Percentiles rank a stretch among this genome's conserved stretches.
phyloP scores from a whole-genome alignment of 2,329 filamentous ascomycete genomes.

The Fusarium sp. region DNA sequence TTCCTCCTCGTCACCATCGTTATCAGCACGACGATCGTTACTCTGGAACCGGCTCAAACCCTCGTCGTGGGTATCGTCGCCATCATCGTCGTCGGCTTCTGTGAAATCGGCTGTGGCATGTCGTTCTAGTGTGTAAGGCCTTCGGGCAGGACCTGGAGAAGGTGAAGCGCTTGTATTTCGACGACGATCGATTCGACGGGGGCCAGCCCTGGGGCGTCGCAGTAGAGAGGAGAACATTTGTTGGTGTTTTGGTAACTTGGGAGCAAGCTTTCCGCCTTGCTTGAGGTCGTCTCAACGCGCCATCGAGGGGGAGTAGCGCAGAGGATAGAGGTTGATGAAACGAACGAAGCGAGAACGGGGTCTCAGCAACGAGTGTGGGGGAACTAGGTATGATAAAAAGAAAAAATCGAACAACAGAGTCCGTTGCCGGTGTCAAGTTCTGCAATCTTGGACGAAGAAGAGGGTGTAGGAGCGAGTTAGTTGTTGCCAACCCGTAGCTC shows the following conservation, averaged over 20 bases:
- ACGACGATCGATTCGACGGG: slow-evolving; percentile 53
- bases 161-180: slow-evolving; percentile 51
- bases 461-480: slow-evolving; percentile 39
- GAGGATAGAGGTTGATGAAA: slow-evolving; percentile 28
- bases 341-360: slow-evolving; percentile 41
- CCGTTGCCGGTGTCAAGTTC: slow-evolving; percentile 45
- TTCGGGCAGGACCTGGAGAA: slow-evolving; percentile 51
- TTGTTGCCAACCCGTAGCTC: slow-evolving; percentile 8
- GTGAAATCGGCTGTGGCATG: slow-evolving; percentile 77
- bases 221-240: slow-evolving; percentile 58
- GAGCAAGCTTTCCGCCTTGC: slow-evolving; percentile 48
- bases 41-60: slow-evolving; percentile 44
- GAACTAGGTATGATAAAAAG: slow-evolving; percentile 28
- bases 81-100: slow-evolving; percentile 71
- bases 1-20: slow-evolving; percentile 65
- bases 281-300: slow-evolving; percentile 47
- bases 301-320: slow-evolving; percentile 41
- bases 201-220: slow-evolving; percentile 53
- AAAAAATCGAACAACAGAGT: slow-evolving; percentile 32
- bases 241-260: slow-evolving; percentile 33
- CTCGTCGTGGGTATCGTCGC: slow-evolving; percentile 59
- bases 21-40: slow-evolving; percentile 46
- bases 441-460: slow-evolving; percentile 40
- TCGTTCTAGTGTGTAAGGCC: slow-evolving; percentile 51
- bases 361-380: slow-evolving; percentile 35